Base-by-base conservation (phyloP, 2,329 filamentous ascomycete genomes). In the Byssochlamys sp. region DNA sequence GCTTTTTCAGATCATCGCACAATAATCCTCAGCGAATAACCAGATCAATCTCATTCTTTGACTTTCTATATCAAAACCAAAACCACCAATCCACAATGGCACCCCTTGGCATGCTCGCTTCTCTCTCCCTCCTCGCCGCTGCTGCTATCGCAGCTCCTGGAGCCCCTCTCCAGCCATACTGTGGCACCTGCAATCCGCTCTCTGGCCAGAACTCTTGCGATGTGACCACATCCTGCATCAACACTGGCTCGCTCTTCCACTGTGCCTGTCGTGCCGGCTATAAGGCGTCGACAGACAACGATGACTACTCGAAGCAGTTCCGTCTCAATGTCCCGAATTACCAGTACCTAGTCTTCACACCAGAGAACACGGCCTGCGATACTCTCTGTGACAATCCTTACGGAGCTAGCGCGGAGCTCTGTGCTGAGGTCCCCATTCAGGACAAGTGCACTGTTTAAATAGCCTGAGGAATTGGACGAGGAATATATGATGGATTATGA, bases 211-310 rank as follows among this genome's bases (percentile, higher is more conserved):
- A 76, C 61, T 60, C 63, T 58, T 77, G 75, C 61, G 71, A 77
- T 59, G 63, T 72, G 49, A 76, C 73, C 12, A 77, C 75, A 26
- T 76, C 75, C 5, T 77, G 75, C 64, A 77, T 76, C 61, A 75
- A 70, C 66, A 75, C 72, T 0, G 73, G 73, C 54, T 64, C 62
- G 4, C 60, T 65, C 25, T 75, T 74, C 70, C 72, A 75, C 65
- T 75, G 73, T 56, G 73, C 73, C 62, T 75, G 73, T 59, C 72
- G 72, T 57, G 73, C 73, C 24, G 73, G 73, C 45, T 75, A 71
- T 61, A 75, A 75, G 66, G 69, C 72, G 29, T 71, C 67, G 19
- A 27, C 57, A 19, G 7, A 64, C 48, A 68, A 73, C 59, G 58
- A 65, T 11, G 60, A 73, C 56, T 56, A 68, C 53, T 53, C 58